These are phyloP conservation scores for Russula lepida DNA, from an alignment of 768 basidiomycete species.

Conservation along the genomic window DNA sequence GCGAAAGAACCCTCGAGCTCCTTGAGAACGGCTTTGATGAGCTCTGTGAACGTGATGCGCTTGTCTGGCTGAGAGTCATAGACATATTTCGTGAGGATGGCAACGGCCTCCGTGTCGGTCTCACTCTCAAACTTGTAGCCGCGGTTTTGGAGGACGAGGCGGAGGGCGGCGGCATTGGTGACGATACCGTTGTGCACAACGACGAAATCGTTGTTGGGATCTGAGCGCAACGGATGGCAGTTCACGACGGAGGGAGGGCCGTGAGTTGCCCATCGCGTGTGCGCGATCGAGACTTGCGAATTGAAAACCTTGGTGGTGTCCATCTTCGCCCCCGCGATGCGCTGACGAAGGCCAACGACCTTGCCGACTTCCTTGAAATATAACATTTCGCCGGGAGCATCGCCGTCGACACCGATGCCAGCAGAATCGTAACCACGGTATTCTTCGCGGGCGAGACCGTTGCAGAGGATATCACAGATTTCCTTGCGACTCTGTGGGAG, in stretches of 20 bases:
- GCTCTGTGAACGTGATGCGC: constrained; percentile 76
- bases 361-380: constrained; percentile 99
- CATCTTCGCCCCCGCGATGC: constrained; percentile 62
- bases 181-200: constrained; percentile 99
- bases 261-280: constrained; percentile 99
- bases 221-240: constrained; percentile 92
- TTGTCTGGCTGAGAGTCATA: constrained; percentile 89
- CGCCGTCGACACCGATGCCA: constrained; percentile 85
- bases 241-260: constrained; percentile 81
- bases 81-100: constrained; percentile 92
- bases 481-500: constrained; percentile 35
- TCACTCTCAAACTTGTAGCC: constrained; percentile 93
- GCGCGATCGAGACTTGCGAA: constrained; percentile 92
- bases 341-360: constrained; percentile 85
- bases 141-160: constrained; percentile 88
- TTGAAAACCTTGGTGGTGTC: constrained; percentile 71
- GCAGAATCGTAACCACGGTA: constrained; percentile 99
- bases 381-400: constrained; percentile 63
- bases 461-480: constrained; percentile 82
- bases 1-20: constrained; percentile 99
- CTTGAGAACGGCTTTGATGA: constrained; percentile 93
- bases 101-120: constrained; percentile 96
- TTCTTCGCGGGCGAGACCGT: constrained; percentile 89
- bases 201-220: constrained; percentile 73
- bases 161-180: constrained; percentile 84